Percentiles rank a stretch among this genome's conserved stretches.
Evolutionary conservation across 805 yeast species (phyloP).

Genomic region (Ogataea ganodermae): DNA sequence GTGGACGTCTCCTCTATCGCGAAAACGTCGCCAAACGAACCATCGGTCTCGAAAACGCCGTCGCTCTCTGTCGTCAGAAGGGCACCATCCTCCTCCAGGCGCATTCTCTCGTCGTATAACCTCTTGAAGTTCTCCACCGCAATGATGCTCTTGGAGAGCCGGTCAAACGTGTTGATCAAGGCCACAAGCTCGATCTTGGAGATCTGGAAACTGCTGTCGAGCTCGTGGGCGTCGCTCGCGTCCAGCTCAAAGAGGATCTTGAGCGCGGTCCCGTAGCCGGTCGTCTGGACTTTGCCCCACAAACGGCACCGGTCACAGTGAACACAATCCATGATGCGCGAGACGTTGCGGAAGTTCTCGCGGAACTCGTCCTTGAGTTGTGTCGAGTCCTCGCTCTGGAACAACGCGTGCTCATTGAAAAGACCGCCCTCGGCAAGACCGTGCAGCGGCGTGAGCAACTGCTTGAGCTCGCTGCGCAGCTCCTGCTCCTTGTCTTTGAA

Average conservation of each 20-base stretch:
- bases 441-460: conserved; percentile 33
- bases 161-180: conserved; percentile 86
- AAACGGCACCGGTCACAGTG: conserved; percentile 97
- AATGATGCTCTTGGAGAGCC: conserved; percentile 80
- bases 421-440: conserved; percentile 29
- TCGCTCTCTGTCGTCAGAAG: conserved; percentile 8
- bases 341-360: conserved; percentile 81
- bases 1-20: conserved; percentile 58
- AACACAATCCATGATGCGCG: conserved; percentile 95
- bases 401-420: conserved; percentile 48
- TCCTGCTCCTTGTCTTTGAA: conserved; percentile 34
- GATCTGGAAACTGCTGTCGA: conserved; percentile 41
- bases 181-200: conserved; percentile 83
- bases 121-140: conserved; percentile 72
- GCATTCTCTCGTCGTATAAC: conserved; percentile 44
- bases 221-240: conserved; percentile 39
- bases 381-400: conserved; percentile 48
- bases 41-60: conserved; percentile 1
- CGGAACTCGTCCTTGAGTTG: conserved; percentile 84
- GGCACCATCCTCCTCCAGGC: conserved; percentile 29
- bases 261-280: conserved; percentile 96
- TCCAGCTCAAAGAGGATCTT: conserved; percentile 83
- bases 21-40: background rate
- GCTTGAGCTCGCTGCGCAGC: conserved; percentile 33
- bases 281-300: conserved; percentile 98